Evolutionary conservation across 2,329 filamentous ascomycete genomes (phyloP).

Genomic region (Colletotrichum sp.): DNA sequence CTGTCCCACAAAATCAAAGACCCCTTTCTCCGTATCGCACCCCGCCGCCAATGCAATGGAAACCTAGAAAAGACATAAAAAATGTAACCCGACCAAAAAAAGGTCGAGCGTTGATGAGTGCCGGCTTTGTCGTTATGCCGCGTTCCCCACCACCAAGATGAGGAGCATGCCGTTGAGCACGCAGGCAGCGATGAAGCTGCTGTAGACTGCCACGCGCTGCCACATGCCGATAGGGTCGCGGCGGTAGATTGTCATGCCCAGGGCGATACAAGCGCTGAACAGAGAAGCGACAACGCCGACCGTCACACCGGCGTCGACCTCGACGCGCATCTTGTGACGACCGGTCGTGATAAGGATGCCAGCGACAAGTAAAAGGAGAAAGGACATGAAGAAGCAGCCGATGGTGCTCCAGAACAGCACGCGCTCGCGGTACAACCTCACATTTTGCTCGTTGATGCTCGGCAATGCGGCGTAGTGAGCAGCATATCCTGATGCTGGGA

Average conservation of each 20-base stretch:
- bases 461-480: constrained; percentile 60
- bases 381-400: constrained; percentile 61
- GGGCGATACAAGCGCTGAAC: constrained; percentile 64
- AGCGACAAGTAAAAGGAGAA: constrained; percentile 69
- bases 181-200: constrained; percentile 40
- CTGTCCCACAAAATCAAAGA: constrained; percentile 4
- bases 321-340: constrained; percentile 67
- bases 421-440: constrained; percentile 56
- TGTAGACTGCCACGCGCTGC: constrained; percentile 47
- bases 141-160: constrained; percentile 45
- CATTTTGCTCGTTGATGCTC: constrained; percentile 55
- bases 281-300: constrained; percentile 72
- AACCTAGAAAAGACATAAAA: neutral
- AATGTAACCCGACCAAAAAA: neutral
- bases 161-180: constrained; percentile 50
- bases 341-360: constrained; percentile 72
- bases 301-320: constrained; percentile 76
- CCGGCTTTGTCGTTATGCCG: constrained; percentile 28
- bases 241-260: constrained; percentile 63
- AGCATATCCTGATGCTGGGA: constrained; percentile 55
- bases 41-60: neutral
- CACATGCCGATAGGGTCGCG: constrained; percentile 46
- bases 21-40: neutral
- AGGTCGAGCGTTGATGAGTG: neutral
- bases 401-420: constrained; percentile 60